Base-by-base conservation (phyloP, 306 rosid species). In the Crotalaria pallida region DNA sequence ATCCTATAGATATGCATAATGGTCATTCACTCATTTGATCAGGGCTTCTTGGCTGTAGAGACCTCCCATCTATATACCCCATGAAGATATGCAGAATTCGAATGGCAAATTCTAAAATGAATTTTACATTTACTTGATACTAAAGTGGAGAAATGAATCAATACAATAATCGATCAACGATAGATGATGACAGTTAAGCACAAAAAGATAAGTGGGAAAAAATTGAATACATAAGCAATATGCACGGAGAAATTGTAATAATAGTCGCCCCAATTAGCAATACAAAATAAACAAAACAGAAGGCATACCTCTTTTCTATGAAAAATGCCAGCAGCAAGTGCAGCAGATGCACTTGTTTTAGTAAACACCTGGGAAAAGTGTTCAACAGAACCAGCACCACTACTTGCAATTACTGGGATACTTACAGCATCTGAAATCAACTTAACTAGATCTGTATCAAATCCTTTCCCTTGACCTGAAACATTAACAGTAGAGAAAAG, bases 311-410 rank as follows among this genome's bases (percentile, higher is more conserved):
- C 97, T 52, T 95, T 95, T 58, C 99, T 86, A 56, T 95, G 99
- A 74, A 95, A 95, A 77, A 95, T 95, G 58, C 99, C 99, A 0
- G 99, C 99, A 22, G 99, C 99, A 74, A 91, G 97, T 10, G 99
- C 99, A 4, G 99, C 99, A 13, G 99, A 95, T 16, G 96, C 96
- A 74, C 83, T 84, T 8, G 97, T 95, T 80, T 82, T 83, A 41
- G 12, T 8, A 43, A 95, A 91, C 57, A 95, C 99, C 58, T 91
- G 97, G 6, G 92, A 81, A 65, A 95, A 95, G 87, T 95, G 99
- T 44, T 82, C 80, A 47, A 77, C 81, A 75, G 64, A 29, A 9
- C 99, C 99, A 17, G 99, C 99, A 33, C 99, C 99, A 36, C 97
- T 95, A 73, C 99, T 95, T 49, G 99, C 99, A 5, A 95, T 95